Conservation (phyloP, 1,139 yeast species). For the Saccharomyces hybrid region DNA sequence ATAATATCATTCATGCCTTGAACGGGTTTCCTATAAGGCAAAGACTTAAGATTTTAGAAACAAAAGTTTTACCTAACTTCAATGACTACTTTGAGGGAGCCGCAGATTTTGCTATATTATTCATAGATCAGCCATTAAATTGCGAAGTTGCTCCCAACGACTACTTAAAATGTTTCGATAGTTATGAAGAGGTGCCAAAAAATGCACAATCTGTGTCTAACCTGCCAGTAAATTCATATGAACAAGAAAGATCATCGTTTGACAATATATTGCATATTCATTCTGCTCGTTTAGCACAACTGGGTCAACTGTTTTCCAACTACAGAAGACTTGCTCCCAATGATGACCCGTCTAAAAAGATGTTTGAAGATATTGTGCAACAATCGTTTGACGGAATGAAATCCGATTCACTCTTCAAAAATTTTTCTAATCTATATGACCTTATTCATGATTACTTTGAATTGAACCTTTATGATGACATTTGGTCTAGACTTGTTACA, state of each 20-base stretch:
- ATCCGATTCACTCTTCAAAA: slow-evolving; percentile 33
- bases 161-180: slow-evolving; percentile 1
- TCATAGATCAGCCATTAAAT: slow-evolving; percentile 46
- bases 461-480: slow-evolving; percentile 51
- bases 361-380: slow-evolving; percentile 19
- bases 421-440: slow-evolving; percentile 42
- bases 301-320: slow-evolving; percentile 21
- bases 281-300: slow-evolving; percentile 26
- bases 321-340: slow-evolving; percentile 17
- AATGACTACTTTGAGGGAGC: slow-evolving; percentile 40
- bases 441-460: slow-evolving; percentile 67
- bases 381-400: slow-evolving; percentile 10
- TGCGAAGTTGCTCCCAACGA: slow-evolving; percentile 30
- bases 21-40: slow-evolving; percentile 50
- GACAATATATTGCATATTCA: slow-evolving; percentile 19
- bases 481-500: slow-evolving; percentile 36
- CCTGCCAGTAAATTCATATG: background rate
- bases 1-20: slow-evolving; percentile 47
- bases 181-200: background rate
- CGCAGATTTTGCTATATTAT: slow-evolving; percentile 41
- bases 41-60: slow-evolving; percentile 40
- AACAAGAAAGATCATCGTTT: slow-evolving; percentile 8
- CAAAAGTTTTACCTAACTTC: slow-evolving; percentile 40
- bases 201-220: background rate
- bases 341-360: slow-evolving; percentile 7